Base-by-base conservation (phyloP, 179 eudicot genomes). In the Actinidia chinensis region DNA sequence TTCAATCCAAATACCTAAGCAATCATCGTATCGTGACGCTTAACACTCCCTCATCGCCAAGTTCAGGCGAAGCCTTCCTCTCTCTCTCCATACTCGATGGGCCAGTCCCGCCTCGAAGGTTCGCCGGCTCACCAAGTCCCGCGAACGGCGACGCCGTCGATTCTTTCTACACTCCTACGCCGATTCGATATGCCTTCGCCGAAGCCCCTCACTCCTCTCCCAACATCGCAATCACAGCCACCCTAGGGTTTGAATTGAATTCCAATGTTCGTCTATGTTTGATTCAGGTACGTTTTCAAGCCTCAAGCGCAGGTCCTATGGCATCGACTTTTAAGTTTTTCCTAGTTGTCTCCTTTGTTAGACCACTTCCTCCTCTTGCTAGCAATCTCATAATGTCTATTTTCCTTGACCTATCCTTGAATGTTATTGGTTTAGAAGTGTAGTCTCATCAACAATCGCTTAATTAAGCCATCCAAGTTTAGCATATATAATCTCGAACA, bases 81-180 rank as follows among this genome's bases (percentile, higher is more conserved):
- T 28, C 44, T 12, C 2, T 22, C 40, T 22, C 18, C 79, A 78
- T 78, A n/a, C n/a, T n/a, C n/a, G n/a, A n/a, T n/a, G n/a, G n/a
- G 80, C 80, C 70, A 46, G 50, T 70, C n/a, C n/a, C 69, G 76
- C 75, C 67, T 66, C 64, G 40, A 52, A 0, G 1, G 67, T 69
- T 59, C 80, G 80, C 69, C 75, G 76, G 23, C 28, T 78, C 60
- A 13, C 76, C 14, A 60, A 50, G n/a, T 78, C 36, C 58, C 71
- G 1, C 68, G 59, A 8, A n/a, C n/a, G n/a, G n/a, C n/a, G n/a
- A 4, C 58, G 23, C 81, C 81, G n/a, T 54, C 71, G 60, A 4
- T 48, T 78, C 44, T n/a, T 46, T 46, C 71, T 48, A n/a, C 28
- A 23, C 70, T 71, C 76, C 0, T 69, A 59, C 76, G 12, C 70